Conservation (phyloP, 345 rosid species). For the Raphanus raphanistrum region DNA sequence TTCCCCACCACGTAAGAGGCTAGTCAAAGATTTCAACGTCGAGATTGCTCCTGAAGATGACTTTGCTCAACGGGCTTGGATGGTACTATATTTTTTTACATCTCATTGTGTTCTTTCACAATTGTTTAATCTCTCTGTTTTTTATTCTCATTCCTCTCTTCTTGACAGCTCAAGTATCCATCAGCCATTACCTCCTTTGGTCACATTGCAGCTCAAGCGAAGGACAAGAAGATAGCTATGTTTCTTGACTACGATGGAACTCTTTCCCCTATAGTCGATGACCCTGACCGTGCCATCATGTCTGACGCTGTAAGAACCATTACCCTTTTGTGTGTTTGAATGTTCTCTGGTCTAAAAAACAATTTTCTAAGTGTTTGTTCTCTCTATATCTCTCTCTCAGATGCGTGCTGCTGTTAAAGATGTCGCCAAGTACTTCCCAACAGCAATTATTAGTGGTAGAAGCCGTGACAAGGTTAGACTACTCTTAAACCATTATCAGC, state of each 20-base stretch:
- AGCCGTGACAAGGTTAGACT: conserved; percentile 74
- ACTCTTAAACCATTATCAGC: neutral
- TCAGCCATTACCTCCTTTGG: conserved; percentile 75
- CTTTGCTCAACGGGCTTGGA: conserved; percentile 64
- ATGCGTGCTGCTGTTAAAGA: conserved; percentile 87
- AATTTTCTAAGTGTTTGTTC: neutral
- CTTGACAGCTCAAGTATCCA: conserved; percentile 73
- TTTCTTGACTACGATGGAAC: conserved; percentile 95
- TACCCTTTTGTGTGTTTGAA: neutral
- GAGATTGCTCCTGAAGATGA: conserved; percentile 57
- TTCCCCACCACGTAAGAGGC: conserved; percentile 87
- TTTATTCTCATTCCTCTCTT: neutral
- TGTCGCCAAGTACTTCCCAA: conserved; percentile 70
- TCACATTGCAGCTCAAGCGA: conserved; percentile 57
- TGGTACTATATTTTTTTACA: conserved; percentile 44
- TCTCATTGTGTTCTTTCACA: neutral
- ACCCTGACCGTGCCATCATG: conserved; percentile 85
- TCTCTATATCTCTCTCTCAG: conserved; percentile 39
- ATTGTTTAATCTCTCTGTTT: neutral
- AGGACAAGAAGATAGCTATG: conserved; percentile 73
- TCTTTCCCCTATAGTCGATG: conserved; percentile 95
- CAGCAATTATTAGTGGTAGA: conserved; percentile 96
- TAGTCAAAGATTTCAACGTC: conserved; percentile 51
- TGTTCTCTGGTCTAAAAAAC: conserved; percentile 23
- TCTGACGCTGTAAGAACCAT: conserved; percentile 63